These are phyloP conservation scores for Dactylorhiza incarnata DNA, from an alignment of 106 monocot genomes.

Conservation along the genomic window DNA sequence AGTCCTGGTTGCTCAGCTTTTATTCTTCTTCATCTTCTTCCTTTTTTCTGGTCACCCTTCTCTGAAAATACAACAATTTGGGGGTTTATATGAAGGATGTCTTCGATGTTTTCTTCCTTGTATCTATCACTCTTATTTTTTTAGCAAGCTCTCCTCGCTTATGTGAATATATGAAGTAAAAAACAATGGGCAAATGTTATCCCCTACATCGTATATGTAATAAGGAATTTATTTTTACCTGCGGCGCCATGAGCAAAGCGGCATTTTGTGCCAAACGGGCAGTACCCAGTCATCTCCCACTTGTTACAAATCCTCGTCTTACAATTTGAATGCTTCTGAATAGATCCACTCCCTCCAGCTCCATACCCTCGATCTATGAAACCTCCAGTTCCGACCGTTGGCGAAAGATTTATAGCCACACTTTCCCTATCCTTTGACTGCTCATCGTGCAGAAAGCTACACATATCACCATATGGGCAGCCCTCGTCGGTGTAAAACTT, in stretches of 20 bases:
- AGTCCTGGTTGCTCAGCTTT: too few relatives aligned
- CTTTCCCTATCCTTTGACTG: constrained; percentile 87
- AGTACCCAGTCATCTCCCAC: constrained; percentile 97
- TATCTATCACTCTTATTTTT: too few relatives aligned
- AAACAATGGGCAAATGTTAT: too few relatives aligned
- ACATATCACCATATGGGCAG: constrained; percentile 81
- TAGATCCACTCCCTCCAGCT: constrained; percentile 12
- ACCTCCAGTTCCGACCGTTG: constrained; percentile 39
- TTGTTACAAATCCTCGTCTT: constrained; percentile 99
- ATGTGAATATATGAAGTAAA: too few relatives aligned
- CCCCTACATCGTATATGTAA: neutral
- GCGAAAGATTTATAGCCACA: constrained; percentile 76
- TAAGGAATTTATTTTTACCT: constrained; percentile 27
- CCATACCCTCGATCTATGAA: too few relatives aligned
- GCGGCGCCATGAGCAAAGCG: constrained; percentile 94
- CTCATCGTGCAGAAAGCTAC: constrained; percentile 87
- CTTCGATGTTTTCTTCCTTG: too few relatives aligned
- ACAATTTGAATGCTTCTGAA: constrained; percentile 91
- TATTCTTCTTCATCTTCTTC: too few relatives aligned
- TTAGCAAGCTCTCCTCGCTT: too few relatives aligned
- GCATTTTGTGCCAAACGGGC: constrained; percentile 93
- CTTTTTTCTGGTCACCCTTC: too few relatives aligned
- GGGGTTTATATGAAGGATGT: too few relatives aligned
- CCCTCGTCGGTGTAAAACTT: constrained; percentile 94
- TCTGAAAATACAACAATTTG: too few relatives aligned